phyloP scores from a whole-genome alignment of 2,329 filamentous ascomycete species.

The Colletotrichum higginsianum region DNA sequence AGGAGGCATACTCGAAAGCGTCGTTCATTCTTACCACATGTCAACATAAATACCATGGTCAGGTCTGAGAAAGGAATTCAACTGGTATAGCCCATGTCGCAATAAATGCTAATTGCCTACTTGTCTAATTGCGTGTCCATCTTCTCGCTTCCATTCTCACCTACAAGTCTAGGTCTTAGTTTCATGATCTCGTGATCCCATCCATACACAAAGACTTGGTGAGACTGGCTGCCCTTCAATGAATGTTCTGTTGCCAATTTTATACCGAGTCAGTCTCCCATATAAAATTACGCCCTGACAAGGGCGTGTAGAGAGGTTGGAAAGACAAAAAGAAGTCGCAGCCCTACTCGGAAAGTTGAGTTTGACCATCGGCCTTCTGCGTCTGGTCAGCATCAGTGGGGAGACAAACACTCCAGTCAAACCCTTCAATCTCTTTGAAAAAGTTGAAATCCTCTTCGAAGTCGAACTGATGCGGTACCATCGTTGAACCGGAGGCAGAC shows the following conservation, averaged over 20 bases:
- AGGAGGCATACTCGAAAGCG: slow-evolving; percentile 5
- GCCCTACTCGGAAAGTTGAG: not conserved
- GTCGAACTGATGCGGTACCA: not conserved
- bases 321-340: no score
- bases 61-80: not conserved
- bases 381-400: not conserved
- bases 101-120: slow-evolving; percentile 19
- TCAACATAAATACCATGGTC: not conserved
- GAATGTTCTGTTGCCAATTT: not conserved
- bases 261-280: not conserved
- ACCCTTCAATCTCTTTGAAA: not conserved
- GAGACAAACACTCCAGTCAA: not conserved
- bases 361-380: not conserved
- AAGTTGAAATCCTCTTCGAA: not conserved
- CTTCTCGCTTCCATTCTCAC: no score
- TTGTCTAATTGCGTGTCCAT: slow-evolving; percentile 2
- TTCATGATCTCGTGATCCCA: not conserved
- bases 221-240: not conserved
- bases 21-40: slow-evolving; percentile 36
- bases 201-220: not conserved
- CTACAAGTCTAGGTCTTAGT: not conserved
- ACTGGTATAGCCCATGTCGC: slow-evolving; percentile 22
- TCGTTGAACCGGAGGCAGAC: not conserved
- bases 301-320: not conserved
- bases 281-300: not conserved